Percentiles rank a stretch among this genome's conserved stretches.
Conservation (phyloP, 148 eudicot genomes). For the Vaccinium myrtillus region DNA sequence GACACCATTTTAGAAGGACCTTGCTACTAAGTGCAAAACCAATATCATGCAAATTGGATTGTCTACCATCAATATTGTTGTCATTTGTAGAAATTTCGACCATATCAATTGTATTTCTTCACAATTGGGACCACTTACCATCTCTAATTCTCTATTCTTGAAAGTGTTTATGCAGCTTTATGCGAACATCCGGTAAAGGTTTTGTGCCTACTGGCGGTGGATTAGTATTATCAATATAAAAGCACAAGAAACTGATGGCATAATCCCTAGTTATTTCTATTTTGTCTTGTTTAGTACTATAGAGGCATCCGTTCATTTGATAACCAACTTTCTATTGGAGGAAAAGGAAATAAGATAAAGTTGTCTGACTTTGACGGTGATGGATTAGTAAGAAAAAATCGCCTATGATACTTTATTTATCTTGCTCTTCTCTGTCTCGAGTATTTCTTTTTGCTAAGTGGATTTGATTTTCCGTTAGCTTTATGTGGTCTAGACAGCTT, state of each 20-base stretch:
- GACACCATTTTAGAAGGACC: too few species aligned
- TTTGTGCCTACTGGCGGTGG: neutral
- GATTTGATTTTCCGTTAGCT: neutral
- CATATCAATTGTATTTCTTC: neutral
- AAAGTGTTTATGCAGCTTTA: neutral
- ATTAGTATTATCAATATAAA: neutral
- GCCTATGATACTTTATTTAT: neutral
- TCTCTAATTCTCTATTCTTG: neutral
- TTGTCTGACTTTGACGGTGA: too few species aligned
- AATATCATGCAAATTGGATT: neutral
- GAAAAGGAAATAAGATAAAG: neutral
- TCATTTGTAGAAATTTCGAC: neutral
- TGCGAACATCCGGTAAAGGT: neutral
- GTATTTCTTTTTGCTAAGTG: neutral
- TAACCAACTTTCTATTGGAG: neutral
- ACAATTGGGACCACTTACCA: neutral
- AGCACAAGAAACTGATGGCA: neutral
- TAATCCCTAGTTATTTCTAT: neutral
- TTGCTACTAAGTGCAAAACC: neutral
- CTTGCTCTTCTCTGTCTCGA: neutral
- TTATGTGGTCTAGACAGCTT: neutral
- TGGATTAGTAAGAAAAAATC: neutral
- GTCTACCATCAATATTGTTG: neutral
- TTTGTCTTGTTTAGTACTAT: neutral
- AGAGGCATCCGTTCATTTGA: neutral